Percentiles rank a stretch among this genome's conserved stretches.
Evolutionary conservation across 2,329 filamentous ascomycete genomes (phyloP).

Genomic region (Alternaria brassicae): DNA sequence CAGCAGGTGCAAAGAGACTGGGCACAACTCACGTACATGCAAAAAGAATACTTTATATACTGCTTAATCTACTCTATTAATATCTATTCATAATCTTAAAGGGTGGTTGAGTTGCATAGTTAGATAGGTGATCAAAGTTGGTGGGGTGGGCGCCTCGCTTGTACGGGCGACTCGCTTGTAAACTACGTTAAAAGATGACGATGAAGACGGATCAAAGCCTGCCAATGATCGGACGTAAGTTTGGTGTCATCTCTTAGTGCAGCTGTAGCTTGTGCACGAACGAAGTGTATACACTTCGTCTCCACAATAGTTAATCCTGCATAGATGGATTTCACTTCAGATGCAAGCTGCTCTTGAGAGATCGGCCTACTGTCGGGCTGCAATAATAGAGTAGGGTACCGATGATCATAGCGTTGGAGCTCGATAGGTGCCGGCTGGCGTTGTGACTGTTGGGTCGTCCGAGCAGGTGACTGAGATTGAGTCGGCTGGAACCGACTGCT

Average conservation of each 20-base stretch:
- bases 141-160: too few species aligned
- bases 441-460: slow-evolving; percentile 17
- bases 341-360: slow-evolving; percentile 77
- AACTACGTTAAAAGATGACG: slow-evolving; percentile 75
- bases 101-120: too few species aligned
- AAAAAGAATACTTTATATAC: too few species aligned
- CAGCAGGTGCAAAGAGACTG: too few species aligned
- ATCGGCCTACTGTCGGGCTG: slow-evolving; percentile 73
- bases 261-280: slow-evolving; percentile 65
- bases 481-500: slow-evolving; percentile 23
- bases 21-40: too few species aligned
- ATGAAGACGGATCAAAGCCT: slow-evolving; percentile 82
- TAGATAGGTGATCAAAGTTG: too few species aligned
- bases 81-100: too few species aligned
- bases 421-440: slow-evolving; percentile 47
- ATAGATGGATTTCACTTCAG: slow-evolving; percentile 85
- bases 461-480: slow-evolving; percentile 22
- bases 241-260: slow-evolving; percentile 58
- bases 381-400: slow-evolving; percentile 53
- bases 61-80: too few species aligned
- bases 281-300: slow-evolving; percentile 83
- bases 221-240: slow-evolving; percentile 75
- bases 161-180: too few species aligned
- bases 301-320: slow-evolving; percentile 86
- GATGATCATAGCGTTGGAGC: slow-evolving; percentile 36